Conservation (phyloP, 75 land plant species). For the Sequoiadendron giganteum region DNA sequence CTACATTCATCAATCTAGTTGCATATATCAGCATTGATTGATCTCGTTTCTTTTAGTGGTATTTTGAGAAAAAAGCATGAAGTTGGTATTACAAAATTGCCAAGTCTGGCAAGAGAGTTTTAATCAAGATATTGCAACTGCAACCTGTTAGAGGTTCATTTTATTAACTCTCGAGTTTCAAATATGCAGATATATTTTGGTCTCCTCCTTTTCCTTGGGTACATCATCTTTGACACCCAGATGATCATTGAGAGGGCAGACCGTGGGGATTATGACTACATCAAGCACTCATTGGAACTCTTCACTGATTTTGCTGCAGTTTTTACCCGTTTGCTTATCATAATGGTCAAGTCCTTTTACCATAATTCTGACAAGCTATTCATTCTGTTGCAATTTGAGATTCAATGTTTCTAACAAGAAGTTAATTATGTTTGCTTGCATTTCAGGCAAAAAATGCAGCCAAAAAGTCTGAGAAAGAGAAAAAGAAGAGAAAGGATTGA, state of each 20-base stretch:
- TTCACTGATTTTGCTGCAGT: constrained; percentile 80
- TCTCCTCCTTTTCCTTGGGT: constrained; percentile 75
- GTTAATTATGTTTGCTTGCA: neutral
- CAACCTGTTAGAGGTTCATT: neutral
- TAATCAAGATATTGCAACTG: neutral
- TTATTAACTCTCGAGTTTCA: neutral
- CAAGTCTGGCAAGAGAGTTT: too few relatives aligned
- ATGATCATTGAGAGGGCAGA: constrained; percentile 85
- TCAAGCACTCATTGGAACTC: constrained; percentile 73
- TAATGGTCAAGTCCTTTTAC: constrained; percentile 51
- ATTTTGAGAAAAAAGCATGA: too few relatives aligned
- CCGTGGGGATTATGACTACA: constrained; percentile 72
- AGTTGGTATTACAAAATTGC: too few relatives aligned
- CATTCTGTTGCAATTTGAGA: neutral
- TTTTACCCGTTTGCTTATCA: constrained; percentile 68
- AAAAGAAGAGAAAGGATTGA: constrained; percentile 36
- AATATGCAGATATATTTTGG: constrained; percentile 72
- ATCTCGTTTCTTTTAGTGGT: too few relatives aligned
- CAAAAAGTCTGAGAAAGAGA: constrained; percentile 46
- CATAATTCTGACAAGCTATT: neutral
- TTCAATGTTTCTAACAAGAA: neutral
- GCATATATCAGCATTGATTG: too few relatives aligned
- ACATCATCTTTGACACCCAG: constrained; percentile 80
- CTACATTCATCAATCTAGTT: too few relatives aligned
- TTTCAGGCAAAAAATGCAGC: constrained; percentile 51